phyloP scores from a whole-genome alignment of 306 rosid species.

The Glycine soja region DNA sequence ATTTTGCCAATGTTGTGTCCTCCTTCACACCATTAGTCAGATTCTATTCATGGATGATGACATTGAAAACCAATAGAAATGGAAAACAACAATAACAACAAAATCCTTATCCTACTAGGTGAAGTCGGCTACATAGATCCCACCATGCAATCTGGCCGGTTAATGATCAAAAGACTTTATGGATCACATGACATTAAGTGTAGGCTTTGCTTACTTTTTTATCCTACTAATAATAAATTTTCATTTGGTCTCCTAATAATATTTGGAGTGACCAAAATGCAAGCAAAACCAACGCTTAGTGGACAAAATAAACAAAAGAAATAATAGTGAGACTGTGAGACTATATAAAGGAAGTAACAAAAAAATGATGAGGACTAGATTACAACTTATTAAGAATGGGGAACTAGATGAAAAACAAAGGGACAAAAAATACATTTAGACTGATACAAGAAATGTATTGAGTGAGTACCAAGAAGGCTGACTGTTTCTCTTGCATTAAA shows the following conservation, averaged over 20 bases:
- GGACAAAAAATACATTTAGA: no score
- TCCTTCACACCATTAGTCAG: constrained; percentile 55
- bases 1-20: constrained; percentile 87
- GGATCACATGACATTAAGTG: background rate
- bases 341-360: background rate
- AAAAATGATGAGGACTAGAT: background rate
- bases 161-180: background rate
- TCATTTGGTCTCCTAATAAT: background rate
- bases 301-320: background rate
- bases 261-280: background rate
- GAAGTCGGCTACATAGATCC: background rate
- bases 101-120: background rate
- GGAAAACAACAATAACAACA: background rate
- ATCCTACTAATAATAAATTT: background rate
- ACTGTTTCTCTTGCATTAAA: constrained; percentile 83
- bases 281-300: background rate
- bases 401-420: background rate
- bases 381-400: background rate
- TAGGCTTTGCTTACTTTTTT: background rate
- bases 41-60: constrained; percentile 24
- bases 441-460: no score
- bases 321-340: background rate
- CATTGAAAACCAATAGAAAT: constrained; percentile 2
- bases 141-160: background rate
- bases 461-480: constrained; percentile 74